Evolutionary conservation across 805 yeast genomes (phyloP).

Genomic region (Ogataea angusta): DNA sequence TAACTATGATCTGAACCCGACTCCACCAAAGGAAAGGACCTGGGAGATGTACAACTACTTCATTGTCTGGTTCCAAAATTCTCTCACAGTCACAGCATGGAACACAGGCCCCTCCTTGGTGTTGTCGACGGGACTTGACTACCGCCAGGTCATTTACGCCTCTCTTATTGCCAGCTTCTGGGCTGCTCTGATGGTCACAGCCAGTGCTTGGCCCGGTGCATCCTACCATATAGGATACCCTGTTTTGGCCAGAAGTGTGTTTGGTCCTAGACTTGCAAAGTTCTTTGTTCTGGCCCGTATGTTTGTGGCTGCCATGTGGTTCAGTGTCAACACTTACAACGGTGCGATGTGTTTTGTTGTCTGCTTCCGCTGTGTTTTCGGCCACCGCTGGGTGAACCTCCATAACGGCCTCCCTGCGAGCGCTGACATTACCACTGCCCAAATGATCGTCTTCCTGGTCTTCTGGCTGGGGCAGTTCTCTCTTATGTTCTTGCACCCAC

Average conservation of each 20-base stretch:
- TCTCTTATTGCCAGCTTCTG: conserved; percentile 13
- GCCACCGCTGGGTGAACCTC: conserved; percentile 20
- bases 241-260: conserved; percentile 35
- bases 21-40: conserved; percentile 34
- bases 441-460: conserved; percentile 19
- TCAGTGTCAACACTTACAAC: conserved; percentile 37
- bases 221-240: conserved; percentile 38
- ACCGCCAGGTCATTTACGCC: conserved; percentile 22
- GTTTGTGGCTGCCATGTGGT: conserved; percentile 38
- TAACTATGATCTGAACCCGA: conserved; percentile 39
- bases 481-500: conserved; percentile 22
- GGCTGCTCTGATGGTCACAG: conserved; percentile 14
- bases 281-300: conserved; percentile 36
- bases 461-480: conserved; percentile 25
- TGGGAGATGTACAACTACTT: conserved; percentile 32
- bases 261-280: conserved; percentile 35
- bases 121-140: conserved; percentile 22
- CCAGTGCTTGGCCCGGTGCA: conserved; percentile 20
- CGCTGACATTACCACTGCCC: conserved; percentile 18
- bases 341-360: conserved; percentile 37
- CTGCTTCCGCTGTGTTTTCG: conserved; percentile 24
- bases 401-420: conserved; percentile 20
- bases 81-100: conserved; percentile 31
- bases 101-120: conserved; percentile 30
- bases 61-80: conserved; percentile 27